phyloP scores from a whole-genome alignment of 257 asterid species.

The Mitragyna speciosa region DNA sequence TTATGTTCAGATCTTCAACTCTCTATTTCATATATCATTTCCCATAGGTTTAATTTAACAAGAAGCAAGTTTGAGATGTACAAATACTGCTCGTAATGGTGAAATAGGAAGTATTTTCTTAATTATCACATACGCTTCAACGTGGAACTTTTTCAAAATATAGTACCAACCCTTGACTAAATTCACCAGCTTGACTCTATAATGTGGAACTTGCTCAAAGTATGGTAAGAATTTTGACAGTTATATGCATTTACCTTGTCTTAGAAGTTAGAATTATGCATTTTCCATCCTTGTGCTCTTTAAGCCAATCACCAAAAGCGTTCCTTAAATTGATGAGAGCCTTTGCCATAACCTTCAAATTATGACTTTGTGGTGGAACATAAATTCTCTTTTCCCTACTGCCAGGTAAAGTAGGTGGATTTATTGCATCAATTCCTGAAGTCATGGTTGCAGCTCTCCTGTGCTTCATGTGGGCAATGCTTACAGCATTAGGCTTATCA shows the following conservation, averaged over 20 bases:
- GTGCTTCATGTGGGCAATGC: constrained; percentile 99
- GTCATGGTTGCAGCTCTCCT: constrained; percentile 94
- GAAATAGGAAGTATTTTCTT: no score
- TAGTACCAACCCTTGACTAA: background rate
- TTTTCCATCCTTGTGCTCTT: background rate
- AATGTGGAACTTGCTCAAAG: no score
- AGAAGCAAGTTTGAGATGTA: background rate
- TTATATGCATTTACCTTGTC: no score
- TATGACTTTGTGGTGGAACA: background rate
- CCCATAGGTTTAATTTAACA: background rate
- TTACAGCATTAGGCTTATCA: constrained; percentile 87
- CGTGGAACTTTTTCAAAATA: background rate
- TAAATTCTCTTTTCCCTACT: constrained; percentile 3
- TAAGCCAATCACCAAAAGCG: background rate
- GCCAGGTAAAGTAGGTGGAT: constrained; percentile 96
- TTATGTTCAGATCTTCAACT: background rate
- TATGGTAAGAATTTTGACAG: no score
- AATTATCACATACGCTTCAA: background rate
- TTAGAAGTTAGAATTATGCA: background rate
- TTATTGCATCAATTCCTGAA: constrained; percentile 91
- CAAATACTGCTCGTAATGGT: background rate
- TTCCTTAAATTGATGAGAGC: background rate
- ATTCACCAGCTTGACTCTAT: background rate
- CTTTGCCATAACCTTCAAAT: background rate
- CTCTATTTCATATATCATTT: no score